These are phyloP conservation scores for Stereum hirsutum DNA, from an alignment of 1,284 basidiomycete genomes.

Conservation along the genomic window DNA sequence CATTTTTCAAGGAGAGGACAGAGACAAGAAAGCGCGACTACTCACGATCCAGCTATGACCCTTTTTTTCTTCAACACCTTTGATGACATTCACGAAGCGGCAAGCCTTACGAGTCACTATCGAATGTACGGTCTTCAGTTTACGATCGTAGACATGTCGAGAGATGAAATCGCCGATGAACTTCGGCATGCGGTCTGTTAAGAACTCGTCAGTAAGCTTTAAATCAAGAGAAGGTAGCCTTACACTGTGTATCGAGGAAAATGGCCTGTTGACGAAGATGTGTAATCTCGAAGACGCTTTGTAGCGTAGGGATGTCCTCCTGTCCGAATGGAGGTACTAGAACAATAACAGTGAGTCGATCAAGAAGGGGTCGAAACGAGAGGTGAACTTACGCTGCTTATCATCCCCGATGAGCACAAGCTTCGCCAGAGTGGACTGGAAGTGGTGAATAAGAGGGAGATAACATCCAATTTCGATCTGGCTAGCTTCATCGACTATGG, in stretches of 20 bases:
- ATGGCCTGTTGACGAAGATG: slow-evolving; percentile 4
- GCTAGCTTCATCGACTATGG: slow-evolving; percentile 39
- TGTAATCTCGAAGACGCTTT: slow-evolving; percentile 10
- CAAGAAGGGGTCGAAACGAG: background rate
- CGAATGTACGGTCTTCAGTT: slow-evolving; percentile 18
- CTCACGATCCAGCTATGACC: slow-evolving; percentile 37
- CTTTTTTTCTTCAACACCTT: slow-evolving; percentile 27
- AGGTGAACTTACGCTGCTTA: slow-evolving; percentile 29
- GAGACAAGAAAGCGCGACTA: background rate
- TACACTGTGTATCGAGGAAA: slow-evolving; percentile 19
- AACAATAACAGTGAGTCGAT: background rate
- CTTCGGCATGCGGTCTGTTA: slow-evolving; percentile 66
- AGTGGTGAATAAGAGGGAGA: slow-evolving; percentile 1
- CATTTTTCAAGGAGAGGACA: background rate
- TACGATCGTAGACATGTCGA: slow-evolving; percentile 45
- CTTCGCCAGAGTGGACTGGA: slow-evolving; percentile 15
- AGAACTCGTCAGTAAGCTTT: background rate
- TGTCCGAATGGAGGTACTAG: slow-evolving; percentile 11
- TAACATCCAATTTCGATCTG: slow-evolving; percentile 28
- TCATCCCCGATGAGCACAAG: slow-evolving; percentile 38
- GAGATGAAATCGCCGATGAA: slow-evolving; percentile 69
- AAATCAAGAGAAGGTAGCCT: background rate
- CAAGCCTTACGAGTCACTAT: slow-evolving; percentile 22
- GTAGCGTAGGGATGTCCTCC: slow-evolving; percentile 1
- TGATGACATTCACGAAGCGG: slow-evolving; percentile 36